These are phyloP conservation scores for Sclerospora graminicola DNA, from an alignment of 352 stramenopile species.

Conservation along the genomic window DNA sequence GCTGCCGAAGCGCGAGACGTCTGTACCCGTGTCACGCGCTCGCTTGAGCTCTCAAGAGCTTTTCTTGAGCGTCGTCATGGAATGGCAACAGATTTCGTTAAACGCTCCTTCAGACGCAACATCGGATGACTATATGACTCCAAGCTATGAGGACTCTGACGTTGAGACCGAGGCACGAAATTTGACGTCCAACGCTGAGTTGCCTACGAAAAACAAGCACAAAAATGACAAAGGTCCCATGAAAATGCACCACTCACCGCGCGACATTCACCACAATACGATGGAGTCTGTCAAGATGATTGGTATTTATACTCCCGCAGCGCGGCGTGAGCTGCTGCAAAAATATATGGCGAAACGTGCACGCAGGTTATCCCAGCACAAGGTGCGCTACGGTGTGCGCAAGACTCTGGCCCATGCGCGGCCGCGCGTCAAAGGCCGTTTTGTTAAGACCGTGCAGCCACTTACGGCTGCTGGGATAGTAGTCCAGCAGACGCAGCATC, in stretches of 20 bases:
- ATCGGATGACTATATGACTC: slow-evolving; percentile 9
- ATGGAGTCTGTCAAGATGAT: slow-evolving; percentile 64
- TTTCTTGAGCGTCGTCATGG: slow-evolving; percentile 68
- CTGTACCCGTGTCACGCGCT: slow-evolving; percentile 19
- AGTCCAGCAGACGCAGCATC: slow-evolving; percentile 22
- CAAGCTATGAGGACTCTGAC: slow-evolving; percentile 22
- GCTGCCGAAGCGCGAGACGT: slow-evolving; percentile 6
- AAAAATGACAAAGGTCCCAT: no score
- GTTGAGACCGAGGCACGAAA: slow-evolving; percentile 8
- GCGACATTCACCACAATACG: no score
- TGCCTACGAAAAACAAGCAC: slow-evolving; percentile 13
- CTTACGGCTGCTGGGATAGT: slow-evolving; percentile 55
- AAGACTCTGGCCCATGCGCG: slow-evolving; percentile 74
- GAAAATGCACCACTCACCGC: no score
- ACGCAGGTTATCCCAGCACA: slow-evolving; percentile 62
- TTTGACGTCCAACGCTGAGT: neutral
- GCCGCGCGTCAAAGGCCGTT: slow-evolving; percentile 67
- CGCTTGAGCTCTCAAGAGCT: slow-evolving; percentile 59
- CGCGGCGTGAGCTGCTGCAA: slow-evolving; percentile 48
- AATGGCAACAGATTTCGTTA: slow-evolving; percentile 42
- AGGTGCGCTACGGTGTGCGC: slow-evolving; percentile 66
- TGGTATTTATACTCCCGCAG: slow-evolving; percentile 53
- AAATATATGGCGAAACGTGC: slow-evolving; percentile 78
- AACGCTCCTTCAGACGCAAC: slow-evolving; percentile 8
- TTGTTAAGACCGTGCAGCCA: slow-evolving; percentile 75